phyloP scores from a whole-genome alignment of 2,329 filamentous ascomycete species.

The Botrytis hyacinthi region DNA sequence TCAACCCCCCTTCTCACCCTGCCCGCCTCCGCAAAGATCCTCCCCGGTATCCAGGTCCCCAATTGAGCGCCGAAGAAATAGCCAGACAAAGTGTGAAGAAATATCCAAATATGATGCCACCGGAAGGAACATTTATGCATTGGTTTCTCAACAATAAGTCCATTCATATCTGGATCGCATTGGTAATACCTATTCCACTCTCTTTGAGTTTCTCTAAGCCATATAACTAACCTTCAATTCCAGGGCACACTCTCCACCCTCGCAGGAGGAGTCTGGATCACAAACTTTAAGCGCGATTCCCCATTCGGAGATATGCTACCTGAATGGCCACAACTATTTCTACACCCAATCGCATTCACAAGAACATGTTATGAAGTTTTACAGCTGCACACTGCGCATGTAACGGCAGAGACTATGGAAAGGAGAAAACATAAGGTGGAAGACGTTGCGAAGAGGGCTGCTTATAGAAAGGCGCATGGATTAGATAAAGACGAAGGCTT shows the following conservation, averaged over 20 bases:
- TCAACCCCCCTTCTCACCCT: slow-evolving; percentile 89
- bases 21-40: slow-evolving; percentile 58
- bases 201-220: neutral
- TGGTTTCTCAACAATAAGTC: slow-evolving; percentile 77
- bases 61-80: slow-evolving; percentile 63
- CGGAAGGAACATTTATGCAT: slow-evolving; percentile 75
- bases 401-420: slow-evolving; percentile 65
- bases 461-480: slow-evolving; percentile 84
- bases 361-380: slow-evolving; percentile 69
- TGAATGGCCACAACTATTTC: slow-evolving; percentile 63
- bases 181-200: slow-evolving; percentile 54
- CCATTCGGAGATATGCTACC: slow-evolving; percentile 80
- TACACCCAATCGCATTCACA: slow-evolving; percentile 67
- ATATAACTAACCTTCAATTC: slow-evolving; percentile 6
- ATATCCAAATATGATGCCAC: slow-evolving; percentile 88
- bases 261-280: slow-evolving; percentile 68
- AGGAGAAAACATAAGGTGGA: slow-evolving; percentile 72
- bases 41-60: slow-evolving; percentile 69
- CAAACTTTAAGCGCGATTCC: slow-evolving; percentile 76
- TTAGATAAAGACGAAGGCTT: slow-evolving; percentile 63
- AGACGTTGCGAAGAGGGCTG: slow-evolving; percentile 81
- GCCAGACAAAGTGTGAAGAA: slow-evolving; percentile 64
- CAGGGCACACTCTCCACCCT: slow-evolving; percentile 47
- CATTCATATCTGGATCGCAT: slow-evolving; percentile 79
- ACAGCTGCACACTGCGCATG: slow-evolving; percentile 71